A percentile compares a stretch with the other conserved stretches of the same genome.
These are phyloP conservation scores for Aureoboletus auriporus DNA, from an alignment of 768 basidiomycete genomes.

Conservation along the genomic window DNA sequence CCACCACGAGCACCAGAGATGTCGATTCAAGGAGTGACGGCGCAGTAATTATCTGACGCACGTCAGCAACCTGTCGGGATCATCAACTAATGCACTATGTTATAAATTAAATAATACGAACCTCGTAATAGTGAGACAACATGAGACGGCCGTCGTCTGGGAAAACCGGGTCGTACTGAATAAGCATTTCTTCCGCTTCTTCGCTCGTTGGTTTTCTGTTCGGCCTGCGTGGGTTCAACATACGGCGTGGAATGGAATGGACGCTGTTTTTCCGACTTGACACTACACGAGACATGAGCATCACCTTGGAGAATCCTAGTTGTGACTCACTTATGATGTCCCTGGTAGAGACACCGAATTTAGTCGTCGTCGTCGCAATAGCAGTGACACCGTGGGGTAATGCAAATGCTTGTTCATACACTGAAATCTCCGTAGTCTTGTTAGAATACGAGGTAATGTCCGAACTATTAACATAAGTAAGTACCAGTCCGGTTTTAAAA, in stretches of 20 bases:
- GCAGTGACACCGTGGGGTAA: conserved; percentile 68
- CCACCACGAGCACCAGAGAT: conserved; percentile 80
- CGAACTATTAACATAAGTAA: conserved; percentile 34
- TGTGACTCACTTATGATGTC: conserved; percentile 72
- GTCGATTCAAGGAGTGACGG: conserved; percentile 91
- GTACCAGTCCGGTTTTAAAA: background rate
- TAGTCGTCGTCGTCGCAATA: conserved; percentile 73
- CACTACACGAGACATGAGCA: conserved; percentile 42
- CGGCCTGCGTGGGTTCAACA: conserved; percentile 84
- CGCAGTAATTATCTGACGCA: conserved; percentile 67
- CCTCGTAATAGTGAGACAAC: conserved; percentile 55
- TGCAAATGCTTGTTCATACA: conserved; percentile 66
- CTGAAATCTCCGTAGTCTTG: conserved; percentile 48
- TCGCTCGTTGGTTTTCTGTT: conserved; percentile 66
- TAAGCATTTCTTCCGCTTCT: conserved; percentile 82
- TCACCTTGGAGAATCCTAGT: background rate
- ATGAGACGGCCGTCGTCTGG: conserved; percentile 60
- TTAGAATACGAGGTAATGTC: conserved; percentile 54
- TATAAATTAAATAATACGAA: conserved; percentile 26
- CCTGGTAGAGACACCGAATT: conserved; percentile 83
- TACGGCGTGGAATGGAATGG: conserved; percentile 63
- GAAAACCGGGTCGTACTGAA: conserved; percentile 80
- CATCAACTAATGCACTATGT: background rate
- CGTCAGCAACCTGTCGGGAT: conserved; percentile 54
- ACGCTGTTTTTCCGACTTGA: conserved; percentile 74